Percentiles rank a stretch among this genome's conserved stretches.
phyloP scores from a whole-genome alignment of 345 rosid species.

The Arabis hirsuta region DNA sequence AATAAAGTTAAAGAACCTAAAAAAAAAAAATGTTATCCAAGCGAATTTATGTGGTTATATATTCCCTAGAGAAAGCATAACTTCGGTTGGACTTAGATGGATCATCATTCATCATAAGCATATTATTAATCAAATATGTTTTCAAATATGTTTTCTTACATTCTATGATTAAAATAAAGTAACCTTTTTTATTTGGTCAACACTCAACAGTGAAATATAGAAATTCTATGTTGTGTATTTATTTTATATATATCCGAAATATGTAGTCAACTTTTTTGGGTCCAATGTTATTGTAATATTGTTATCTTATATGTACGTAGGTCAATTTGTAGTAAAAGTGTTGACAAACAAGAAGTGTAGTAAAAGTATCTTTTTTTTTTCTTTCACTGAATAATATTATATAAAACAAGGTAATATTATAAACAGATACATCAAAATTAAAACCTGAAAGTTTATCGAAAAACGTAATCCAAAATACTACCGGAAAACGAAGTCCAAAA shows the following conservation, averaged over 20 bases:
- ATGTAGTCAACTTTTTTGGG: not conserved
- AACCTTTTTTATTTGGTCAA: not conserved
- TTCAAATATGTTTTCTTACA: not conserved
- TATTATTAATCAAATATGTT: too few species aligned
- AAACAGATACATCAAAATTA: too few species aligned
- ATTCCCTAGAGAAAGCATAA: conserved; percentile 19
- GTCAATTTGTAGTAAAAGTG: not conserved
- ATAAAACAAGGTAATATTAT: too few species aligned
- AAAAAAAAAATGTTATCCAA: conserved; percentile 15
- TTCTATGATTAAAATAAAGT: not conserved
- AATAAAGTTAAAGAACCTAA: conserved; percentile 21
- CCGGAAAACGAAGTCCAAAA: too few species aligned
- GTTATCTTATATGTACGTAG: not conserved
- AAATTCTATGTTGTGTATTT: not conserved
- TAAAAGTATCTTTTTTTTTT: too few species aligned
- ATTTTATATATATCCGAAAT: conserved; percentile 3
- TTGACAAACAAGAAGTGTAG: not conserved
- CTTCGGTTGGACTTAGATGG: not conserved
- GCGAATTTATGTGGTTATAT: conserved; percentile 21
- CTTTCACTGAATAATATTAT: too few species aligned
- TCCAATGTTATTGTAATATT: conserved; percentile 9
- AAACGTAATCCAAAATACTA: too few species aligned
- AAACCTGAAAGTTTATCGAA: too few species aligned
- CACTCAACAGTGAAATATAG: not conserved
- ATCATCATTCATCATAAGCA: too few species aligned